A percentile compares a stretch with the other conserved stretches of the same genome.
phyloP scores from a whole-genome alignment of 2,329 filamentous ascomycete species.

The Fusarium metavorans region DNA sequence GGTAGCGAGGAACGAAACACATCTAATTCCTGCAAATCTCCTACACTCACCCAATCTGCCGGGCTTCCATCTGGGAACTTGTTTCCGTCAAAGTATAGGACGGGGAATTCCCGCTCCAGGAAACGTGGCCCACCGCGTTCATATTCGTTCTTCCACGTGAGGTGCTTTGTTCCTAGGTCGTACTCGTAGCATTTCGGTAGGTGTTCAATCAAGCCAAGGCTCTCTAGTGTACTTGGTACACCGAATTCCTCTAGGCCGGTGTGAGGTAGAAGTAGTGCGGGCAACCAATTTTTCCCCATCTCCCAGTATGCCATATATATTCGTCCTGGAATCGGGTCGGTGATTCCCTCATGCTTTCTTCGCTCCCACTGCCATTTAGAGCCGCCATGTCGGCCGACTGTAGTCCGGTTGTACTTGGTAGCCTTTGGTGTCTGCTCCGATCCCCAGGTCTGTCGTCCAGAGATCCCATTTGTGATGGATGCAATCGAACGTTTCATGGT shows the following conservation, averaged over 20 bases:
- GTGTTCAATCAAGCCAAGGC: conserved; percentile 9
- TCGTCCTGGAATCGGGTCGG: conserved; percentile 1
- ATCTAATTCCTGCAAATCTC: conserved; percentile 2
- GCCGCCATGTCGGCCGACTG: not conserved
- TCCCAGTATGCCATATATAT: conserved; percentile 16
- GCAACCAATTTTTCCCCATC: conserved; percentile 8
- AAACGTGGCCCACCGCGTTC: not conserved
- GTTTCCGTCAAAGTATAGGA: conserved; percentile 8
- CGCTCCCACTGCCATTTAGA: conserved; percentile 2
- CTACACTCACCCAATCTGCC: not conserved
- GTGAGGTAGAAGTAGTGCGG: conserved; percentile 10
- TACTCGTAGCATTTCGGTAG: conserved; percentile 14
- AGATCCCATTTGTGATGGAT: not conserved
- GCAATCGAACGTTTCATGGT: conserved; percentile 1
- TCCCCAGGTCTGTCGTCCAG: not conserved
- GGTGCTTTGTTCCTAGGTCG: not conserved
- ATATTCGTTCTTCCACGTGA: not conserved
- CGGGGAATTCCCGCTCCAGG: conserved; percentile 2
- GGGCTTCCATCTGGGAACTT: not conserved
- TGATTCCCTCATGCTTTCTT: conserved; percentile 1
- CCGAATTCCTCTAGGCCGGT: not conserved
- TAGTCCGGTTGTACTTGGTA: not conserved
- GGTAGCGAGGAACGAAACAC: conserved; percentile 1
- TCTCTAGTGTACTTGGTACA: conserved; percentile 3
- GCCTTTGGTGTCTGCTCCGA: conserved; percentile 2